A percentile compares a stretch with the other conserved stretches of the same genome.
Evolutionary conservation across 495 filamentous ascomycete genomes (phyloP).

Genomic region (Copromyces sp.): DNA sequence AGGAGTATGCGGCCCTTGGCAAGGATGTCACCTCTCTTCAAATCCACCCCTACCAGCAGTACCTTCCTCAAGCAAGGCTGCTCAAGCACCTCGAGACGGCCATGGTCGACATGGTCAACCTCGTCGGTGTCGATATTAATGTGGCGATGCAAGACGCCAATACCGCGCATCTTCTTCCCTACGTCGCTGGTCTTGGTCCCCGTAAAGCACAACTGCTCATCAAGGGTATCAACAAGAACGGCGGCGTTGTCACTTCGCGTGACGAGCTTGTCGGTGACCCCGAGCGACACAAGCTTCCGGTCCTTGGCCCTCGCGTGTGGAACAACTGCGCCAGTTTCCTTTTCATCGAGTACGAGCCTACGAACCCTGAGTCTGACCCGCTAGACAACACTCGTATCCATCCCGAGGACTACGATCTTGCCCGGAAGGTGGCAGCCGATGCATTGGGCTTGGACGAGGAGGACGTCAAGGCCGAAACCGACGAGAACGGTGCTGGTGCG

Average conservation of each 20-base stretch:
- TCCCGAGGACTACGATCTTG: conserved; percentile 95
- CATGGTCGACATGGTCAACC: conserved; percentile 96
- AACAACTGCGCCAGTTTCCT: conserved; percentile 95
- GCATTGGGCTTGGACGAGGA: conserved; percentile 94
- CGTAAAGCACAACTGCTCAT: conserved; percentile 80
- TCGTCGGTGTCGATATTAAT: conserved; percentile 89
- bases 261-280: conserved; percentile 80
- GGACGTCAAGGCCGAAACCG: conserved; percentile 87
- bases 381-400: conserved; percentile 95
- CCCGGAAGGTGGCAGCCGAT: conserved; percentile 95
- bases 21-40: conserved; percentile 76
- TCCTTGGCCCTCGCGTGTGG: conserved; percentile 84
- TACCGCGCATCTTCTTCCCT: conserved; percentile 79
- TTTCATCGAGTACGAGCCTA: conserved; percentile 73
- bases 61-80: conserved; percentile 77
- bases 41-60: conserved; percentile 82
- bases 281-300: conserved; percentile 61
- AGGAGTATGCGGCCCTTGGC: conserved; percentile 87
- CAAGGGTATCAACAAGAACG: conserved; percentile 80
- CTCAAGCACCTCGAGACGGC: conserved; percentile 79
- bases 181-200: conserved; percentile 85
- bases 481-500: conserved; percentile 77
- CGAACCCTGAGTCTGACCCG: conserved; percentile 72
- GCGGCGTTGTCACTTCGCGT: conserved; percentile 69
- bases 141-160: conserved; percentile 72